Evolutionary conservation across 2,329 filamentous ascomycete genomes (phyloP).

Genomic region (Calonectria pteridis): DNA sequence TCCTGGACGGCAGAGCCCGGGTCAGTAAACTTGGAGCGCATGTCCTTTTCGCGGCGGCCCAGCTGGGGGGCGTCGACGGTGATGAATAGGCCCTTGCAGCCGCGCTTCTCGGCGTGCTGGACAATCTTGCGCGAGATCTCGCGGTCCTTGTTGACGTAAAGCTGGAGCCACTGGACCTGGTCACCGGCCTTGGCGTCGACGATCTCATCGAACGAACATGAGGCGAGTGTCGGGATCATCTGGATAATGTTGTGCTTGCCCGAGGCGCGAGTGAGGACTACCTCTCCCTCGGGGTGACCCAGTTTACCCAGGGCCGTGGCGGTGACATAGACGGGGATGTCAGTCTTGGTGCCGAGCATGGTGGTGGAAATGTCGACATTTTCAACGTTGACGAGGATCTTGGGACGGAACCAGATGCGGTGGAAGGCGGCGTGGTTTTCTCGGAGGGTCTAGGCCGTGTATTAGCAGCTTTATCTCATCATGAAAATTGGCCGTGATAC

Average conservation of each 20-base stretch:
- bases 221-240: constrained; percentile 98
- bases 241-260: constrained; percentile 91
- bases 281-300: constrained; percentile 93
- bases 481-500: constrained; percentile 4
- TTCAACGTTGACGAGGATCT: constrained; percentile 89
- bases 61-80: constrained; percentile 98
- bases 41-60: constrained; percentile 95
- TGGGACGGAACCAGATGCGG: constrained; percentile 96
- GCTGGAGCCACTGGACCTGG: constrained; percentile 95
- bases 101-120: constrained; percentile 88
- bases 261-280: constrained; percentile 87
- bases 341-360: constrained; percentile 89
- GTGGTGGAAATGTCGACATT: constrained; percentile 88
- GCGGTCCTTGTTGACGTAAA: constrained; percentile 97
- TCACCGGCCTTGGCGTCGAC: constrained; percentile 82
- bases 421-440: constrained; percentile 98
- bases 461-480: constrained; percentile 7
- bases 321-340: constrained; percentile 95
- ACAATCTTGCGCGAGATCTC: constrained; percentile 91
- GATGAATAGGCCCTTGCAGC: constrained; percentile 97
- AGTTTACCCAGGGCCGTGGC: constrained; percentile 96
- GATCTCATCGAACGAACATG: constrained; percentile 98
- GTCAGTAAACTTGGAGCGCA: constrained; percentile 93
- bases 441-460: constrained; percentile 77
- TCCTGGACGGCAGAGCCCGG: constrained; percentile 85